phyloP scores from a whole-genome alignment of 2,329 filamentous ascomycete species.

The Talaromyces albobiverticillius region DNA sequence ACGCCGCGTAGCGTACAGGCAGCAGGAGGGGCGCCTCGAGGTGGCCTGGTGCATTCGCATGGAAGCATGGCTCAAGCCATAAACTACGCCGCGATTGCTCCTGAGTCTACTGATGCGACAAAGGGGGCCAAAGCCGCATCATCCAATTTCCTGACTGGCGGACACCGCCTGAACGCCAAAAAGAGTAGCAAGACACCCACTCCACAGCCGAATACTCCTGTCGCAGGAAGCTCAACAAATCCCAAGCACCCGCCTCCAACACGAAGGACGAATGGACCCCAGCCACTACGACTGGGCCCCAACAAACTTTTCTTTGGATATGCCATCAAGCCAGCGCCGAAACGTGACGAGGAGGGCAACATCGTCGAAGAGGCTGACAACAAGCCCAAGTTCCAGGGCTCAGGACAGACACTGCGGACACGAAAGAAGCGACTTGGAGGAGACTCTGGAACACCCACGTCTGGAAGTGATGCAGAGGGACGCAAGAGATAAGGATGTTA shows the following conservation, averaged over 20 bases:
- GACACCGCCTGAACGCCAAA: conserved; percentile 79
- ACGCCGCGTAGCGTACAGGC: conserved; percentile 69
- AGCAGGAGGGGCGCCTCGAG: conserved; percentile 60
- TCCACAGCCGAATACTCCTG: conserved; percentile 70
- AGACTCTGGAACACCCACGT: conserved; percentile 34
- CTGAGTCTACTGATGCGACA: conserved; percentile 65
- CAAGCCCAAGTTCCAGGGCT: conserved; percentile 77
- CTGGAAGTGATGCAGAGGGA: conserved; percentile 12
- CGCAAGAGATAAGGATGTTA: conserved; percentile 4
- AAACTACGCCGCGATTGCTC: conserved; percentile 89
- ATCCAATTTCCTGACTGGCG: conserved; percentile 76
- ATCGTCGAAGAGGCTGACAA: conserved; percentile 53
- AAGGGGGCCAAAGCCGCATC: conserved; percentile 61
- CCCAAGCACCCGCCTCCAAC: conserved; percentile 42
- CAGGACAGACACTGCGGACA: conserved; percentile 74
- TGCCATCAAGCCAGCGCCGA: conserved; percentile 83
- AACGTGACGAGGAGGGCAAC: conserved; percentile 64
- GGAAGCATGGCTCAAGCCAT: conserved; percentile 98
- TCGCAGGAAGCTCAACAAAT: conserved; percentile 54
- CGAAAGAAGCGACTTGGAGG: conserved; percentile 63
- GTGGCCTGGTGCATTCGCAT: conserved; percentile 75
- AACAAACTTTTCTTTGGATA: conserved; percentile 98
- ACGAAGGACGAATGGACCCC: conserved; percentile 69
- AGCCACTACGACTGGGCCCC: conserved; percentile 76
- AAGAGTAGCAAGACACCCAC: conserved; percentile 74